phyloP scores from a whole-genome alignment of 331 rosid genomes.

The Quercus phellos region DNA sequence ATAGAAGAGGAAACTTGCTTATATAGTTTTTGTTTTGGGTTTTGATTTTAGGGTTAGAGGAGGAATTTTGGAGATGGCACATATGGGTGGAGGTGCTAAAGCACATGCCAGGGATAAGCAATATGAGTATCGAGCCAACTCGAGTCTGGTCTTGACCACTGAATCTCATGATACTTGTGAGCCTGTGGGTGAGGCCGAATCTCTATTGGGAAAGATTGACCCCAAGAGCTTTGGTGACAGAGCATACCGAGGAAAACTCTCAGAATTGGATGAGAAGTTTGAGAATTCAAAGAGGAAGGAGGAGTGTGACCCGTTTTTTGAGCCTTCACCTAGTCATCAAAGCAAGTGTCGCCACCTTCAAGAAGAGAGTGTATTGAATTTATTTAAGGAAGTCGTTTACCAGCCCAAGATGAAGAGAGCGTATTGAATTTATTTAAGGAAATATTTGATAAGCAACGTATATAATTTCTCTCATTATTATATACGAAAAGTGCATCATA shows the following conservation, averaged over 20 bases:
- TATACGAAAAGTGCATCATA: too few relatives aligned
- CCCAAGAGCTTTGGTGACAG: slow-evolving; percentile 76
- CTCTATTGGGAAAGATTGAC: slow-evolving; percentile 72
- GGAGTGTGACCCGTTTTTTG: slow-evolving; percentile 53
- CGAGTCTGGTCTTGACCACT: slow-evolving; percentile 77
- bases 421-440: too few relatives aligned
- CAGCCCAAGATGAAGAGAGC: slow-evolving; percentile 67
- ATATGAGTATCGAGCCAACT: slow-evolving; percentile 82
- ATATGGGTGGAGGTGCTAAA: slow-evolving; percentile 90
- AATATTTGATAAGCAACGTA: too few relatives aligned
- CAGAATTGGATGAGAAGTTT: slow-evolving; percentile 63
- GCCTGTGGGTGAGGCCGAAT: slow-evolving; percentile 86
- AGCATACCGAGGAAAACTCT: slow-evolving; percentile 63
- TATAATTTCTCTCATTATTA: too few relatives aligned
- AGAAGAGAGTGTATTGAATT: slow-evolving; percentile 70
- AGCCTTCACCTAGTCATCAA: slow-evolving; percentile 26
- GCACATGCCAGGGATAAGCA: slow-evolving; percentile 94
- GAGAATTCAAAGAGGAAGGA: slow-evolving; percentile 56
- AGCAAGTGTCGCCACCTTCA: slow-evolving; percentile 62
- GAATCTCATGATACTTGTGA: slow-evolving; percentile 84
- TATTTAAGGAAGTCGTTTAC: slow-evolving; percentile 76
- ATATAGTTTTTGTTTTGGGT: too few relatives aligned
- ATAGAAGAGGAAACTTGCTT: too few relatives aligned
- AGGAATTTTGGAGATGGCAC: slow-evolving; percentile 42
- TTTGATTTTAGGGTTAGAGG: neutral